Evolutionary conservation across 352 stramenopile genomes (phyloP).

Genomic region (Phytophthora lateralis): DNA sequence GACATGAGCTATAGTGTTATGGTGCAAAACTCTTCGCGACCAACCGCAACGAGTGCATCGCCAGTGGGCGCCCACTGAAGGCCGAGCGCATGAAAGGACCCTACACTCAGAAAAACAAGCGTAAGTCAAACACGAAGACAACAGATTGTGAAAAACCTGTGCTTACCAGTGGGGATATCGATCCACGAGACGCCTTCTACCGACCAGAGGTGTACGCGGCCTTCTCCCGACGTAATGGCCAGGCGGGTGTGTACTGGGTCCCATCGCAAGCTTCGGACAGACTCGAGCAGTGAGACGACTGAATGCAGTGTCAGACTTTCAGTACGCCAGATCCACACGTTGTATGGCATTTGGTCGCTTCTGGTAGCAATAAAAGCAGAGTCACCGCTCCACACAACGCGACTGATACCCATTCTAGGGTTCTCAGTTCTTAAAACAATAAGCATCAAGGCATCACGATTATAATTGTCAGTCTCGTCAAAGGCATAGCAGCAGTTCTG

Average conservation of each 20-base stretch:
- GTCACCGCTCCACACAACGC: slow-evolving; percentile 70
- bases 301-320: slow-evolving; percentile 74
- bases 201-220: slow-evolving; percentile 78
- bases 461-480: slow-evolving; percentile 1
- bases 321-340: slow-evolving; percentile 86
- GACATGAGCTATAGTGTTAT: slow-evolving; percentile 48
- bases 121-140: background rate
- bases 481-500: background rate
- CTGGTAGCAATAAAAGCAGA: slow-evolving; percentile 75
- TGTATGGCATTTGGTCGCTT: slow-evolving; percentile 85
- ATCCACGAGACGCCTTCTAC: slow-evolving; percentile 71
- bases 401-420: slow-evolving; percentile 73
- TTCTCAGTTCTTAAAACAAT: slow-evolving; percentile 60
- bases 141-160: slow-evolving; percentile 11
- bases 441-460: background rate
- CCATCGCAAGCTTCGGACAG: slow-evolving; percentile 69
- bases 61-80: slow-evolving; percentile 70
- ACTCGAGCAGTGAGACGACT: slow-evolving; percentile 66
- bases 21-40: slow-evolving; percentile 73
- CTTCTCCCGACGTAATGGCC: slow-evolving; percentile 62
- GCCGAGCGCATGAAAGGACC: slow-evolving; percentile 68
- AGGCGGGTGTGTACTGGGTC: slow-evolving; percentile 53
- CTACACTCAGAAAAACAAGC: slow-evolving; percentile 27
- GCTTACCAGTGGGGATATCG: slow-evolving; percentile 58
- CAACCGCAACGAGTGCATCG: slow-evolving; percentile 55